Evolutionary conservation across 2,329 filamentous ascomycete species (phyloP), one percentile per base, ranked within the genome.

Genomic region (Coniochaeta sp.): DNA sequence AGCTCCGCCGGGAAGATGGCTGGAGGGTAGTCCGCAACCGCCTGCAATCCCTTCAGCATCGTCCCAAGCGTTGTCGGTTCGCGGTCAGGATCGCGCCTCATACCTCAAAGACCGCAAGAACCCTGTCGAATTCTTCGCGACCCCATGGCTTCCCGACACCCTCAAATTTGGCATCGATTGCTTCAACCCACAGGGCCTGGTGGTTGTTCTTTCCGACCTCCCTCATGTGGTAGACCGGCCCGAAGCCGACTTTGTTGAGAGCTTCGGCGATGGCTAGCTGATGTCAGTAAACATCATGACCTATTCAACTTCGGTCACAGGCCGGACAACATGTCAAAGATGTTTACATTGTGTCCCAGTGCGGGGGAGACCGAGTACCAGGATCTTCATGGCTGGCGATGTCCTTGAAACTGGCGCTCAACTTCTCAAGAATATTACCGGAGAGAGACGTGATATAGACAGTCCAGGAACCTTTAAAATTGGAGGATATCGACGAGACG

Each of bases 1-100:
- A 88, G 74, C 68, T 88, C 84, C 65, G 80, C 78, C 14, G 81
- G 79, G 67, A 88, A 72, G 47, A 73, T 68, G 58, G 69, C 64
- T 16, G 68, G 65, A 6, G 70, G 71, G 57, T 69, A 71, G 62
- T 73, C 71, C 47, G 70, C 65, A 10, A 68, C 59, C 34, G 63
- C 67, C 62, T 64, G n/a, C 4, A 30, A 3, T 54, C 10, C 16
- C 30, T 28, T 57, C 24, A 38, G 28, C 54, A 36, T 6, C 12
- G 24, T 28, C 14, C 24, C 12, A 1, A 28, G 47, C 14, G 22
- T n/a, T 16, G 38, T 52, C 22, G 22, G 17, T 34, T 26, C n/a
- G 19, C 26, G 2, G n/a, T 52, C 10, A 22, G 28, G 54, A 28
- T 24, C 38, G 10, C 17, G 17, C 30, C 5, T 38, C 54, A 12